Conservation (phyloP, 805 yeast species). For the Saccharomycopsis sp. region DNA sequence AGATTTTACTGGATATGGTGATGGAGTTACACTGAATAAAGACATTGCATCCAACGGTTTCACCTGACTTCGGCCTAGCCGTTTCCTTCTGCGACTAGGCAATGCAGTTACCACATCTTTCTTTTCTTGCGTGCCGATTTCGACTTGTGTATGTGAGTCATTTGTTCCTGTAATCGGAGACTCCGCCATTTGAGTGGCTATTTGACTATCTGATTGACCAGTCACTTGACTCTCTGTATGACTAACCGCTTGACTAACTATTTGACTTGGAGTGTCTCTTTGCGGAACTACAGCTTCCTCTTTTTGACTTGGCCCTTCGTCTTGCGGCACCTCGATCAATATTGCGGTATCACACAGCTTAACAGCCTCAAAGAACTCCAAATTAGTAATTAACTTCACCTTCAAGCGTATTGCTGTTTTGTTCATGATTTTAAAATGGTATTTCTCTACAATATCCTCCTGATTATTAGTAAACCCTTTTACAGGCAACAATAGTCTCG, state of each 20-base stretch:
- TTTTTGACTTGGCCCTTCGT: not conserved
- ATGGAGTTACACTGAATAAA: not conserved
- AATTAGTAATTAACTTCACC: not conserved
- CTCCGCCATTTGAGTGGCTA: too few species aligned
- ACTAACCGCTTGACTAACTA: too few species aligned
- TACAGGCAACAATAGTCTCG: not conserved
- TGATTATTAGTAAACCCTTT: not conserved
- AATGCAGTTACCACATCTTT: not conserved
- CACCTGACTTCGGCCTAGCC: not conserved
- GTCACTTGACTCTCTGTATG: too few species aligned
- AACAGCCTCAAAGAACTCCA: not conserved
- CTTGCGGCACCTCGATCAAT: not conserved
- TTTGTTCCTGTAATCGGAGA: too few species aligned
- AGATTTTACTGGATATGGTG: too few species aligned
- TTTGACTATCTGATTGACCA: too few species aligned
- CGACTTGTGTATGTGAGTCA: too few species aligned
- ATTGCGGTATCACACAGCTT: not conserved
- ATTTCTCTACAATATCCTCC: not conserved
- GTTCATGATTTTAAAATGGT: not conserved
- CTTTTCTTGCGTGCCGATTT: not conserved
- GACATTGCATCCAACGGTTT: not conserved
- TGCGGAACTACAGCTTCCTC: slow-evolving; percentile 5
- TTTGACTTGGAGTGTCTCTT: too few species aligned
- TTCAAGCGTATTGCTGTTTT: not conserved
- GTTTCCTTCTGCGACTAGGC: not conserved